Conservation (phyloP, 148 eudicot species). For the Vaccinium corymbosum region DNA sequence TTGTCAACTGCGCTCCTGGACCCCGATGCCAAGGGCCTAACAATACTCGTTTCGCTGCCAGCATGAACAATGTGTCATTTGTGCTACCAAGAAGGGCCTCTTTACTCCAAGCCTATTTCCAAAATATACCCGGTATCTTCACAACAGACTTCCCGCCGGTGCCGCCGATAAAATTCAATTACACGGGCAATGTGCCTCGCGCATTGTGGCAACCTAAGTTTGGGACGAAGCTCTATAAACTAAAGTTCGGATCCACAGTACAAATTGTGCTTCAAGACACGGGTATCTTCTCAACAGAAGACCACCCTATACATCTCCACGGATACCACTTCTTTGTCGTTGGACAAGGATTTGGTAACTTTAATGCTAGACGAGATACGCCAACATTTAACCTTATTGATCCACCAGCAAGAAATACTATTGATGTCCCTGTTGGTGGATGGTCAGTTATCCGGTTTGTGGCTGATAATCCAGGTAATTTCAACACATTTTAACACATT, state of each 20-base stretch:
- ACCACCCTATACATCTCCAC: slow-evolving; percentile 53
- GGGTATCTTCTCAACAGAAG: slow-evolving; percentile 33
- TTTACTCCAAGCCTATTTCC: slow-evolving; percentile 57
- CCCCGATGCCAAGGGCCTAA: slow-evolving; percentile 64
- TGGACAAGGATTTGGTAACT: slow-evolving; percentile 48
- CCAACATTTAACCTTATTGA: slow-evolving; percentile 25
- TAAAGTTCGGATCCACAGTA: slow-evolving; percentile 35
- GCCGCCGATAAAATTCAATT: slow-evolving; percentile 64
- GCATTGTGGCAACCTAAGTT: slow-evolving; percentile 57
- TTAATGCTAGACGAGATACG: slow-evolving; percentile 29
- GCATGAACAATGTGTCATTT: slow-evolving; percentile 63
- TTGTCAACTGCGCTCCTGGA: slow-evolving; percentile 53
- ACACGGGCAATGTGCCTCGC: slow-evolving; percentile 61
- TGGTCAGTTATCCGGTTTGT: slow-evolving; percentile 17
- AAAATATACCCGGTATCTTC: slow-evolving; percentile 56
- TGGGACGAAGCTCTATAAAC: slow-evolving; percentile 57
- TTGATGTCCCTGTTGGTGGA: slow-evolving; percentile 17
- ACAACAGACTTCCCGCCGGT: slow-evolving; percentile 70
- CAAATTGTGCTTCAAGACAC: slow-evolving; percentile 46
- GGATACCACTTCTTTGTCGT: slow-evolving; percentile 45
- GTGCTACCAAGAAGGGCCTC: slow-evolving; percentile 52
- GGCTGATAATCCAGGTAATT: slow-evolving; percentile 20
- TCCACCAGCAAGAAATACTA: slow-evolving; percentile 10
- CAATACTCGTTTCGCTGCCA: slow-evolving; percentile 66
- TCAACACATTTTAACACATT: not conserved